phyloP scores from a whole-genome alignment of 2,329 filamentous ascomycete species.

The Penicillium glabrum region DNA sequence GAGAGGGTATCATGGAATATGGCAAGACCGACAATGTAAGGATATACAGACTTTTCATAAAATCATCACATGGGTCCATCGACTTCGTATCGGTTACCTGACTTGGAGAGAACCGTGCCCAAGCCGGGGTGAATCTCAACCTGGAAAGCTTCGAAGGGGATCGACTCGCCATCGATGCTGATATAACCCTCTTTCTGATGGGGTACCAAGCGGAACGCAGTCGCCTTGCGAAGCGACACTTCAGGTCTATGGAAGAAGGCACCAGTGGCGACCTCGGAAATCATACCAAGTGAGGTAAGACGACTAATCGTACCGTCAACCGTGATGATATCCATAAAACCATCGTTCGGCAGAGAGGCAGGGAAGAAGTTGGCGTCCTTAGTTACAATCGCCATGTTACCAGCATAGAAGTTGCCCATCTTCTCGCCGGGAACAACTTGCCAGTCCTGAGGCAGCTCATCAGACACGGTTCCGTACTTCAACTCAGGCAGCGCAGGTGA shows the following conservation, averaged over 20 bases:
- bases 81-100: conserved; percentile 68
- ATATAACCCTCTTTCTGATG: conserved; percentile 75
- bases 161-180: conserved; percentile 86
- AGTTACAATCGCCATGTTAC: conserved; percentile 94
- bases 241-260: conserved; percentile 77
- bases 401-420: conserved; percentile 88
- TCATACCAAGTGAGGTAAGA: conserved; percentile 64
- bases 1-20: conserved; percentile 35
- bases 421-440: conserved; percentile 70
- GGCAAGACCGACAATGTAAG: conserved; percentile 14
- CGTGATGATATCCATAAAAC: conserved; percentile 79
- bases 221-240: conserved; percentile 79
- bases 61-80: conserved; percentile 32
- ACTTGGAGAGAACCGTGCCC: conserved; percentile 80
- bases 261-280: conserved; percentile 70
- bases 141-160: conserved; percentile 88
- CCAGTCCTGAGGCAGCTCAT: conserved; percentile 77
- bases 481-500: conserved; percentile 67
- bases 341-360: conserved; percentile 77
- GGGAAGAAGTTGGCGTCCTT: conserved; percentile 80
- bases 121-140: conserved; percentile 81
- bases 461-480: conserved; percentile 75
- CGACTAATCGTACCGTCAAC: conserved; percentile 74
- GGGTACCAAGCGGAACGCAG: conserved; percentile 83
- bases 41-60: neutral